Evolutionary conservation across 176 grass and related monocot genomes (phyloP).

Genomic region (Paspalum vaginatum): DNA sequence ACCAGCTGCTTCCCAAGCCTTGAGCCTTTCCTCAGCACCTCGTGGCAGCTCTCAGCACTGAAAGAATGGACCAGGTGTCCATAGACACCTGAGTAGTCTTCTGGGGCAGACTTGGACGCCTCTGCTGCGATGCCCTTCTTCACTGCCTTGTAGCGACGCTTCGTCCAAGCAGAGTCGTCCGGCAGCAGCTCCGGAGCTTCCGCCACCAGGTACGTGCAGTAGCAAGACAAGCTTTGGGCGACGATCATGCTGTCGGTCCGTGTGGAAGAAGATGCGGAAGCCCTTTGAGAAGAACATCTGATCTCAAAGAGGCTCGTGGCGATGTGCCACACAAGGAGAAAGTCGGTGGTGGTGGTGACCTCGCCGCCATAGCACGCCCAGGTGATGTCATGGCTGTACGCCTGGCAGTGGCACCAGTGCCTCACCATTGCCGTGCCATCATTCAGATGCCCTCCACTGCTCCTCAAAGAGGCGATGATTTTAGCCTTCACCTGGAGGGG

Average conservation of each 20-base stretch:
- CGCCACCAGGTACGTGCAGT: slow-evolving; percentile 16
- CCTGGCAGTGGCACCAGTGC: not conserved
- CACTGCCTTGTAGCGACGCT: not conserved
- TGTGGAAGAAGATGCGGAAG: no score
- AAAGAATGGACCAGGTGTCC: not conserved
- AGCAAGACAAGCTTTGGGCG: not conserved
- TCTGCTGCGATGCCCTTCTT: not conserved
- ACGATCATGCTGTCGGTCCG: not conserved
- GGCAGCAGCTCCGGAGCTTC: slow-evolving; percentile 16
- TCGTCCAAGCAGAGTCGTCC: not conserved
- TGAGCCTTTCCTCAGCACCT: not conserved
- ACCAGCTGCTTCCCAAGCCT: not conserved
- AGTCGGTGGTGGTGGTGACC: not conserved
- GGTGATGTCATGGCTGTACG: not conserved
- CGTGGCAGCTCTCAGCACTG: not conserved
- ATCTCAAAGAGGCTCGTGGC: slow-evolving; percentile 8
- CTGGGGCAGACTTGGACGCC: not conserved
- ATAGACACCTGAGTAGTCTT: not conserved
- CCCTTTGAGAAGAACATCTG: not conserved
- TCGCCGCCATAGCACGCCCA: not conserved
- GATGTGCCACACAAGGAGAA: slow-evolving; percentile 6
- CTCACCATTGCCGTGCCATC: not conserved
- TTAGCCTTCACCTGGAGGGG: not conserved
- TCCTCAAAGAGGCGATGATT: not conserved
- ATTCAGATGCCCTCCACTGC: not conserved